A percentile compares a stretch with the other conserved stretches of the same genome.
Evolutionary conservation across 495 filamentous ascomycete species (phyloP).

Genomic region (Neurospora intermedia): DNA sequence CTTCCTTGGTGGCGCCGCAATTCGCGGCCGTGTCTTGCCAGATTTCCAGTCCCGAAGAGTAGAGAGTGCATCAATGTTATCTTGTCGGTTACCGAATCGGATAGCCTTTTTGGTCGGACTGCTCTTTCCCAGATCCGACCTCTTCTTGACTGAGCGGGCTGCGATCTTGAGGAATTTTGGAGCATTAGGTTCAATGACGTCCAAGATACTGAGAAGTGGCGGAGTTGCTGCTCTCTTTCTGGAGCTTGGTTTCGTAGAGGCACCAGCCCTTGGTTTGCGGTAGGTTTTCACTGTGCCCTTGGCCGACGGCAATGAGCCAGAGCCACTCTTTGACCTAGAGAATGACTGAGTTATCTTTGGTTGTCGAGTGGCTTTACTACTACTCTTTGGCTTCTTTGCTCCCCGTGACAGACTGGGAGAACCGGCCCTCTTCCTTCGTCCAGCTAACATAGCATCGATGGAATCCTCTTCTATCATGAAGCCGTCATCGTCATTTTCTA

Average conservation of each 20-base stretch:
- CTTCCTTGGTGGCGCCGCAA: constrained; percentile 16
- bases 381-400: constrained; percentile 20
- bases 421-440: constrained; percentile 22
- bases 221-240: constrained; percentile 20
- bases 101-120: constrained; percentile 70
- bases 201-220: constrained; percentile 59
- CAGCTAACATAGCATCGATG: constrained; percentile 44
- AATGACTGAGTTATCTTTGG: constrained; percentile 37
- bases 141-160: constrained; percentile 52
- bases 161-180: constrained; percentile 76
- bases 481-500: constrained; percentile 24
- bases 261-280: neutral
- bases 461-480: constrained; percentile 41
- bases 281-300: neutral
- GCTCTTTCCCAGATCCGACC: constrained; percentile 53
- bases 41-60: constrained; percentile 65
- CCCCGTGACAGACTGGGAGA: constrained; percentile 7
- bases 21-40: constrained; percentile 49
- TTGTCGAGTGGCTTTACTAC: constrained; percentile 23
- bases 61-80: constrained; percentile 64
- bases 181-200: constrained; percentile 48
- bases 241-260: neutral
- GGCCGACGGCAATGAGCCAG: neutral
- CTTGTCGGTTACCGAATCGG: constrained; percentile 53
- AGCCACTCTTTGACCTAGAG: constrained; percentile 16